Percentiles rank a stretch among this genome's conserved stretches.
Conservation (phyloP, 257 asterid species). For the Lavandula angustifolia region DNA sequence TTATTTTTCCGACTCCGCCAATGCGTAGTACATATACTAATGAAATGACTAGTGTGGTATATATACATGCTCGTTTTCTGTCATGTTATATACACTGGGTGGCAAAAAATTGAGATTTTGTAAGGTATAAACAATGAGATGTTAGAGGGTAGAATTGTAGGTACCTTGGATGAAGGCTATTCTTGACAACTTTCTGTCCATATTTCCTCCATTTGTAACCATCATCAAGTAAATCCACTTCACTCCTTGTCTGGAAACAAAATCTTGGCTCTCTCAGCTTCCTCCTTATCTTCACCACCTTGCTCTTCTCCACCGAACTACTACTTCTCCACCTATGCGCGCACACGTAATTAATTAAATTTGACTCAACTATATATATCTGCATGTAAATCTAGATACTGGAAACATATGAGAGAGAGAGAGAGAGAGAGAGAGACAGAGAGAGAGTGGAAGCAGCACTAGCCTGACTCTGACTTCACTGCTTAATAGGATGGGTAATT, state of each 20-base stretch:
- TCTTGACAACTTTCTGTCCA: slow-evolving; percentile 95
- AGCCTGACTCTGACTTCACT: too few relatives aligned
- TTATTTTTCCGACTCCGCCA: too few relatives aligned
- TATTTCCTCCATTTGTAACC: slow-evolving; percentile 99
- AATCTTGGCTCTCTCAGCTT: slow-evolving; percentile 92
- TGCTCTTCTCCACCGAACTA: slow-evolving; percentile 57
- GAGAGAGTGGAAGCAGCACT: background rate
- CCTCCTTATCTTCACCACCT: slow-evolving; percentile 68
- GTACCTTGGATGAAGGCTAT: slow-evolving; percentile 95
- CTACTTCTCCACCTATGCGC: slow-evolving; percentile 67
- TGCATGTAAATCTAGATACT: slow-evolving; percentile 28
- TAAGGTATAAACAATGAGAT: too few relatives aligned
- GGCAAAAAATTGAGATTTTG: too few relatives aligned
- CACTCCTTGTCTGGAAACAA: slow-evolving; percentile 96
- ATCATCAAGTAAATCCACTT: slow-evolving; percentile 94
- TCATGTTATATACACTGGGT: too few relatives aligned
- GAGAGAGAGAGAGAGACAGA: slow-evolving; percentile 3
- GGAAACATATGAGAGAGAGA: slow-evolving; percentile 26
- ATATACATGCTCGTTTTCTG: too few relatives aligned
- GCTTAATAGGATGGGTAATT: too few relatives aligned
- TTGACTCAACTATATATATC: background rate
- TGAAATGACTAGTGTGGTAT: too few relatives aligned
- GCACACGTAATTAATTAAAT: background rate
- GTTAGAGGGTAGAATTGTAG: too few relatives aligned
- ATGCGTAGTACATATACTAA: too few relatives aligned